Conservation (phyloP, 441 rosid species). For the Hypseocharis bilobata region DNA sequence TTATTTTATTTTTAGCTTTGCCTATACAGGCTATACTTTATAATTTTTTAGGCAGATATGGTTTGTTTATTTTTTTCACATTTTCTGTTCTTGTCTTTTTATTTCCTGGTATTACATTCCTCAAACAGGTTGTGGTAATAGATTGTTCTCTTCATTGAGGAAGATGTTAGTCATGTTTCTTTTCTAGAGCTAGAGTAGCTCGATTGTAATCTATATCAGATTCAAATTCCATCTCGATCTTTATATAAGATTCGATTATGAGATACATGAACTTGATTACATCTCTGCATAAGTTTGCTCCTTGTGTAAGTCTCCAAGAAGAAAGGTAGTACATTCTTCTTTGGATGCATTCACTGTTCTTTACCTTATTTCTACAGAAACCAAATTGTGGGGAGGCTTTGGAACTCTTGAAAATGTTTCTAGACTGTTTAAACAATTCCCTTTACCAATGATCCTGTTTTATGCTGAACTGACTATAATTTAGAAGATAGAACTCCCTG, state of each 20-base stretch:
- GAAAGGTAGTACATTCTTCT: neutral
- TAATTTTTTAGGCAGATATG: no score
- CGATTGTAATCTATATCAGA: neutral
- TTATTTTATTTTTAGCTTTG: constrained; percentile 4
- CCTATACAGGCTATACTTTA: neutral
- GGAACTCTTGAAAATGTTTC: constrained; percentile 61
- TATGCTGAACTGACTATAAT: constrained; percentile 61
- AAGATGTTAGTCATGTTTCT: neutral
- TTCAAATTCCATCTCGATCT: neutral
- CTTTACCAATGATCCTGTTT: constrained; percentile 50
- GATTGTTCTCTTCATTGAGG: neutral
- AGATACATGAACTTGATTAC: neutral
- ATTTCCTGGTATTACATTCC: neutral
- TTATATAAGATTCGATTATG: neutral
- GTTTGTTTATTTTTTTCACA: neutral
- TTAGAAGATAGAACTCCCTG: constrained; percentile 49
- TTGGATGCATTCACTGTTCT: neutral
- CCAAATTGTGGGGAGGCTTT: constrained; percentile 58
- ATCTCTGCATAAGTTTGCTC: no score
- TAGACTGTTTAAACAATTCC: constrained; percentile 56
- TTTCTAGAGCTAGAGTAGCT: neutral
- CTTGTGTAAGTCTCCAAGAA: neutral
- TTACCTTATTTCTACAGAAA: constrained; percentile 31
- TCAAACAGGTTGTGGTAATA: neutral
- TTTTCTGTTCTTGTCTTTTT: neutral